These are phyloP conservation scores for Aspergillus tamarii DNA, from an alignment of 2,329 filamentous ascomycete species.

Conservation along the genomic window DNA sequence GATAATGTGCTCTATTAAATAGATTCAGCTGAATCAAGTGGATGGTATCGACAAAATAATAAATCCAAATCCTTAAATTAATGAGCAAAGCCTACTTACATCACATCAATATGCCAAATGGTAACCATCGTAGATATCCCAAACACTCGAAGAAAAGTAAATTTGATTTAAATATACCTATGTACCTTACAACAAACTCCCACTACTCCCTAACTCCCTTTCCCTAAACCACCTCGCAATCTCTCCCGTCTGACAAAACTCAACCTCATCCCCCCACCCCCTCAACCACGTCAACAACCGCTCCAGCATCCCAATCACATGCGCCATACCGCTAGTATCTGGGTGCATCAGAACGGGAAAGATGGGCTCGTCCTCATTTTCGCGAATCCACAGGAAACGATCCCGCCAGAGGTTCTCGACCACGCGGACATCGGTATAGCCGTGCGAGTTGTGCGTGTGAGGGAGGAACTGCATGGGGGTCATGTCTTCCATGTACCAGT, in stretches of 20 bases:
- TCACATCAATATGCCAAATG: neutral
- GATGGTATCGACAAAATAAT: neutral
- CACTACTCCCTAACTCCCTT: conserved; percentile 9
- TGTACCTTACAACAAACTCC: neutral
- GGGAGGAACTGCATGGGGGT: conserved; percentile 51
- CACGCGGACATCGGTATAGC: conserved; percentile 60
- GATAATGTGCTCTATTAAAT: neutral
- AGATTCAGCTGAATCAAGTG: neutral
- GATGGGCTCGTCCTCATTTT: conserved; percentile 46
- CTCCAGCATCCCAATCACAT: conserved; percentile 62
- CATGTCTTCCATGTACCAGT: conserved; percentile 53
- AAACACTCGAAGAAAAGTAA: too few species aligned
- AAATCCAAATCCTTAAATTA: neutral
- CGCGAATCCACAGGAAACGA: conserved; percentile 60
- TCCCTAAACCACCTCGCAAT: conserved; percentile 35
- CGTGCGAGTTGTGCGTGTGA: conserved; percentile 54
- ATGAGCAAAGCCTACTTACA: neutral
- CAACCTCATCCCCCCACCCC: conserved; percentile 38
- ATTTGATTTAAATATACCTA: too few species aligned
- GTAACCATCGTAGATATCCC: neutral
- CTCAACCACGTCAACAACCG: conserved; percentile 56
- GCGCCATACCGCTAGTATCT: conserved; percentile 63
- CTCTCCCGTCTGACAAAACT: conserved; percentile 36
- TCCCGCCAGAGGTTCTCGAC: conserved; percentile 66
- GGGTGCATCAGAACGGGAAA: conserved; percentile 61